Base-by-base conservation (phyloP, 2,329 filamentous ascomycete genomes). In the Ophiostoma piceae region DNA sequence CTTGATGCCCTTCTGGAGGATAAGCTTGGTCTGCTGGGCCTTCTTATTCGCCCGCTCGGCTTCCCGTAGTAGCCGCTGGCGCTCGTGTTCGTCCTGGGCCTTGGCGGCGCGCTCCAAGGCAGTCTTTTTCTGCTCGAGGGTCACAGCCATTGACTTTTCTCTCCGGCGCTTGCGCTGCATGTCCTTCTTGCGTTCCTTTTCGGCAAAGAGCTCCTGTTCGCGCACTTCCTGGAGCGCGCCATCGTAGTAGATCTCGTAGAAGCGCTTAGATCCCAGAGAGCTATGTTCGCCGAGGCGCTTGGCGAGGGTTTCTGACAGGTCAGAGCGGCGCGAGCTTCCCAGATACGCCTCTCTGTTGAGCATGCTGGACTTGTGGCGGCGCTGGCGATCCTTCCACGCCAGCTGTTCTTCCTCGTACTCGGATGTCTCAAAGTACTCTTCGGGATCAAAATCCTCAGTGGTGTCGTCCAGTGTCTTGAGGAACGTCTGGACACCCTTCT, bases 141-240 rank as follows among this genome's bases (percentile, higher is more conserved):
- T 94, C 71, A 96, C 90, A 3, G 93, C 93, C 84, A 97, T 93
- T 4, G 94, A 96, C 82, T 97, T 97, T 78, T 98, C 94, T 22
- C 95, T 90, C 62, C 95, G 90, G 71, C 95, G 88, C 82, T 98
- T 99, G 73, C 95, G 91, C 79, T 99, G 95, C 92, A 99, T 98
- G 77, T 99, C 95, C 82, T 99, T 99, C 83, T 99, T 99, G 74
- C 95, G 92, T 80, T 99, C 95, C 81, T 99, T 99, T 79, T 99
- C 95, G 72, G 94, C 93, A 72, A 91, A 90, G 8, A 97, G 84
- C 78, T 97, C 94, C 74, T 92, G 92, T 72, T 93, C 90, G 74
- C 95, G 91, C 1, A 98, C 94, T 75, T 97, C 90, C 68, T 91
- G 87, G 71, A 94, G 86, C 1, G 95, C 94, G 57, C 91, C 89